These are phyloP conservation scores for Leishmania guyanensis DNA, from an alignment of 208 protist species.

Conservation along the genomic window DNA sequence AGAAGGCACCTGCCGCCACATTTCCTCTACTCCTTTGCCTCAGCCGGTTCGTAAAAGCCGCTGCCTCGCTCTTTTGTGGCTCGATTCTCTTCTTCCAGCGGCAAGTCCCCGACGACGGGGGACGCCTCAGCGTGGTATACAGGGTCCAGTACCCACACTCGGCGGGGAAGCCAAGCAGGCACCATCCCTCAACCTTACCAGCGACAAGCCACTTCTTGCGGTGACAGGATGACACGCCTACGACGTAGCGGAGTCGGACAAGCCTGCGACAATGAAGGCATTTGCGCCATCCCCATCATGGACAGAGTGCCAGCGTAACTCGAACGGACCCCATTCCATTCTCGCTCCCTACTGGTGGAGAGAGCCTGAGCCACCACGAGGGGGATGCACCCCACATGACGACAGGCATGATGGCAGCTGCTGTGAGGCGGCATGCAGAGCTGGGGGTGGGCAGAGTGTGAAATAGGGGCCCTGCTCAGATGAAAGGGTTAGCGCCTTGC, in stretches of 20 bases:
- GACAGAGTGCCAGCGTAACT: background rate
- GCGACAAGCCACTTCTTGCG: too few relatives aligned
- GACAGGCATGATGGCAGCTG: background rate
- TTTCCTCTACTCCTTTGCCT: background rate
- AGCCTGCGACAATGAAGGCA: background rate
- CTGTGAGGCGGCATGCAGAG: background rate
- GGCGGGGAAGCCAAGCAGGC: too few relatives aligned
- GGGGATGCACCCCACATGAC: background rate
- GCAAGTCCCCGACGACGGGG: background rate
- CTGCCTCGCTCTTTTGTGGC: background rate
- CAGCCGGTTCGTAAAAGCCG: background rate
- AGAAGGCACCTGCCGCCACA: background rate
- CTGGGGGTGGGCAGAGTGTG: background rate
- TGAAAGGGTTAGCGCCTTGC: background rate
- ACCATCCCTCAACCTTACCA: too few relatives aligned
- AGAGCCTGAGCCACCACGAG: background rate
- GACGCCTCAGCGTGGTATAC: background rate
- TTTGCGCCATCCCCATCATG: background rate
- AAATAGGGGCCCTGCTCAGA: background rate
- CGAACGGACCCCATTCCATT: background rate
- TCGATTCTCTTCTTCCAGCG: background rate
- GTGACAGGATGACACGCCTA: too few relatives aligned
- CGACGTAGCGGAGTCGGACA: background rate
- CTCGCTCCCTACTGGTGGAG: background rate
- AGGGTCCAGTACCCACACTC: background rate